Evolutionary conservation across 768 basidiomycete genomes (phyloP).

Genomic region (Boletus coccyginus): DNA sequence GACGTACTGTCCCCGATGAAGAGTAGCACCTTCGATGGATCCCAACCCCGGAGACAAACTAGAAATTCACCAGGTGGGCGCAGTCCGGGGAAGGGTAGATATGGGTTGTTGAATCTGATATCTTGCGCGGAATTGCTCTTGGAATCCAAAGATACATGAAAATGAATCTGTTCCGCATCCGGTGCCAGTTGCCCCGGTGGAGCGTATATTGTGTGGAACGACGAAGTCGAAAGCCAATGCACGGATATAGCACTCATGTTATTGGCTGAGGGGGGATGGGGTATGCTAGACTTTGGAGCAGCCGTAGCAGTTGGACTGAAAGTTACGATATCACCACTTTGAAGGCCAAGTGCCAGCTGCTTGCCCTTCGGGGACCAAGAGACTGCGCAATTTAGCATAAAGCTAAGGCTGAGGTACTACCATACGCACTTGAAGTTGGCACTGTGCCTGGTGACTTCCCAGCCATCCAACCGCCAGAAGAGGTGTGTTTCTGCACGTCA

Average conservation of each 20-base stretch:
- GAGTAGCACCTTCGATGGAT: slow-evolving; percentile 40
- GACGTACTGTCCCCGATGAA: slow-evolving; percentile 51
- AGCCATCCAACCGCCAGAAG: slow-evolving; percentile 53
- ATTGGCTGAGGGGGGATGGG: slow-evolving; percentile 50
- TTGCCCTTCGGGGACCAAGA: slow-evolving; percentile 89
- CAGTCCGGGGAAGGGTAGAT: slow-evolving; percentile 43
- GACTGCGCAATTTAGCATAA: slow-evolving; percentile 40
- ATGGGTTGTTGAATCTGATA: slow-evolving; percentile 38
- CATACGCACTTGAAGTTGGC: slow-evolving; percentile 58
- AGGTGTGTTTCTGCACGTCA: slow-evolving; percentile 49
- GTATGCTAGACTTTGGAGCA: slow-evolving; percentile 54
- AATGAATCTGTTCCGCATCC: slow-evolving; percentile 42
- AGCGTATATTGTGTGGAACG: slow-evolving; percentile 65
- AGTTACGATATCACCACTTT: slow-evolving; percentile 67
- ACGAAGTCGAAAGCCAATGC: slow-evolving; percentile 67
- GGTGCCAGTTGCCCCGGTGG: slow-evolving; percentile 39
- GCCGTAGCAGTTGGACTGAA: slow-evolving; percentile 57
- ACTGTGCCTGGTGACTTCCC: slow-evolving; percentile 45
- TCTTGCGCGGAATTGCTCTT: slow-evolving; percentile 40
- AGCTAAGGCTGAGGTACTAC: background rate
- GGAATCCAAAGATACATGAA: slow-evolving; percentile 39
- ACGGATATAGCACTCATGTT: slow-evolving; percentile 48
- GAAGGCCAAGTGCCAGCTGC: slow-evolving; percentile 73
- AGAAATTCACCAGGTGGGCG: slow-evolving; percentile 45
- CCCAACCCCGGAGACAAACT: slow-evolving; percentile 42